Base-by-base conservation (phyloP, 106 monocot genomes). In the Phalaenopsis aphrodite region DNA sequence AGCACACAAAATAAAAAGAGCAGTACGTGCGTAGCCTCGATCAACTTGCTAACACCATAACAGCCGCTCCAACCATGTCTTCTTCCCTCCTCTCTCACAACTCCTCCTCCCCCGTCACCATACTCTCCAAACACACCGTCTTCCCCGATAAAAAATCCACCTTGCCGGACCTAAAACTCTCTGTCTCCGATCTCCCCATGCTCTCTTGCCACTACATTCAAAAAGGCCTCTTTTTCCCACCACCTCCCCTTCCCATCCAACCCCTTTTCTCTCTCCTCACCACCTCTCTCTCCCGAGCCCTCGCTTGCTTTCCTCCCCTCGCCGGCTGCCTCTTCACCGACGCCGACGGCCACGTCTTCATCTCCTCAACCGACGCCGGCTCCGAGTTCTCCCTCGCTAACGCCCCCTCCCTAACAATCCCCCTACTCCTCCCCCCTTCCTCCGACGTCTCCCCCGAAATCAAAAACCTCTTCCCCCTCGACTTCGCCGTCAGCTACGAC, bases 141-240 rank as follows among this genome's bases (percentile, higher is more conserved):
- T 82, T 67, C 46, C 95, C 96, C 19, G 83, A 89, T 56, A 21
- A 72, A 38, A 79, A 52, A 15, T 89, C 92, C 30, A 17, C 79
- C 2, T 21, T 87, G 18, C 64, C 55, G 0, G 79, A 86, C 30
- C 84, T 91, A 19, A 88, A 82, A 78, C 95, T 95, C 67, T 92
- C 92, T 11, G 89, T 89, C 65, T 95, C 89, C 42, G 95, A 93
- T 83, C 86, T 95, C 49, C 92, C 96, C 64, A 96, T 93, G 96
- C 91, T 93, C 57, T 90, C 95, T n/a, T 87, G 90, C 87, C 88
- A 92, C 73, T 97, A 97, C 87, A 97, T 97, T 83, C 94, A 94
- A 81, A 97, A 94, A 75, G 96, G 96, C 19, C 91, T 92, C 84
- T 85, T 97, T 78, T 94, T 92, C 82, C 77, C 93, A 23, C 72